Conservation (phyloP, 2,329 filamentous ascomycete genomes). For the Endothia cerciana region DNA sequence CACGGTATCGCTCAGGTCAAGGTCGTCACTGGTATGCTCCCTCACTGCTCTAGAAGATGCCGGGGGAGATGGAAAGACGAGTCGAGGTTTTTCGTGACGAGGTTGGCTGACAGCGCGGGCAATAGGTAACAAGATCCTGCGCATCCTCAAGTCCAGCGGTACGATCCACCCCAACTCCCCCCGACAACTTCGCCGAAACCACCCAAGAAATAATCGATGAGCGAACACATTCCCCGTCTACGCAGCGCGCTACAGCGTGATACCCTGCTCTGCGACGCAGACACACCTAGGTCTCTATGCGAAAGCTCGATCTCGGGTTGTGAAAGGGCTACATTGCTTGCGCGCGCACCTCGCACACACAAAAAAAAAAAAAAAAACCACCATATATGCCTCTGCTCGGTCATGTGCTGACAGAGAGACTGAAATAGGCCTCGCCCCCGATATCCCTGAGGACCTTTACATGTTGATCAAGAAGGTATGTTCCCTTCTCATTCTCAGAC, state of each 20-base stretch:
- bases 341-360: slow-evolving; percentile 24
- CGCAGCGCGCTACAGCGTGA: slow-evolving; percentile 15
- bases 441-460: slow-evolving; percentile 99
- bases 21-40: slow-evolving; percentile 84
- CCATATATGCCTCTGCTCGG: slow-evolving; percentile 78
- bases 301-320: slow-evolving; percentile 20
- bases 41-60: neutral
- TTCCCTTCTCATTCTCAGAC: slow-evolving; percentile 26
- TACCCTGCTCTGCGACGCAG: slow-evolving; percentile 20
- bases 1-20: slow-evolving; percentile 99
- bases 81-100: neutral
- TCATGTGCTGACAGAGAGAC: slow-evolving; percentile 93
- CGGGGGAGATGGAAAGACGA: neutral
- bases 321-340: slow-evolving; percentile 13
- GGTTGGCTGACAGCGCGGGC: slow-evolving; percentile 43
- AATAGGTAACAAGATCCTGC: slow-evolving; percentile 98
- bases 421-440: slow-evolving; percentile 90
- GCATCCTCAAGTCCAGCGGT: slow-evolving; percentile 98
- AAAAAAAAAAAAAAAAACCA: slow-evolving; percentile 29
- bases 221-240: neutral
- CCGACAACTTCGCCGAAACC: neutral
- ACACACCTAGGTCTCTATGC: slow-evolving; percentile 36
- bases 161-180: slow-evolving; percentile 44
- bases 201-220: neutral
- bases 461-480: slow-evolving; percentile 99